phyloP scores from a whole-genome alignment of 495 filamentous ascomycete species.

The Penicillium cosmopolitanum region DNA sequence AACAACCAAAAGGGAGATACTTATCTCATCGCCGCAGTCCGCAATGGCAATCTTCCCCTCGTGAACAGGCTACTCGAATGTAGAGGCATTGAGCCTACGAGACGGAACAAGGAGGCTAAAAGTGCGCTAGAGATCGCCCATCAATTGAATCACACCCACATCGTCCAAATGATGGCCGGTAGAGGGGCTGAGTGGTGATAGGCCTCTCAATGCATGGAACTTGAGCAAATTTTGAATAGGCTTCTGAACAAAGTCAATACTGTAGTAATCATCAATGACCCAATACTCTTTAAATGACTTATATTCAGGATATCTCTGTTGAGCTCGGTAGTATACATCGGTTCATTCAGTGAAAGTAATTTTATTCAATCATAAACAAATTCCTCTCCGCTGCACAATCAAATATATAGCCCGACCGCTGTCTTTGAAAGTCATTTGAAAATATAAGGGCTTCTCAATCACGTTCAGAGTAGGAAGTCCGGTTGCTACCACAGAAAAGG shows the following conservation, averaged over 20 bases:
- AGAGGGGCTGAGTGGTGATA: neutral
- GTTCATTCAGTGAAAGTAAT: no score
- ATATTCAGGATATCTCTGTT: no score
- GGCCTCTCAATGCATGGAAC: conserved; percentile 1
- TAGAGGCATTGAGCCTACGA: conserved; percentile 6
- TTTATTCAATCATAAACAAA: no score
- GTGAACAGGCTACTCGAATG: conserved; percentile 2
- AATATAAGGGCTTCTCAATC: no score
- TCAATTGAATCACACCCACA: neutral
- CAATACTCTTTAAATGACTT: neutral
- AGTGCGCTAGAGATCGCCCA: conserved; percentile 6
- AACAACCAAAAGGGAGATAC: conserved; percentile 13
- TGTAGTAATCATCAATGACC: conserved; percentile 4
- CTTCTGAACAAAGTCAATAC: conserved; percentile 7
- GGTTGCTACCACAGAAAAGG: no score
- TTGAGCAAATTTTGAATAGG: neutral
- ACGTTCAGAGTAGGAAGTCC: no score
- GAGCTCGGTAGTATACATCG: no score
- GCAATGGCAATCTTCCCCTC: neutral
- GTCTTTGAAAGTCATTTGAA: no score
- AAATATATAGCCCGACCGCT: no score
- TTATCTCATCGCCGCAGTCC: conserved; percentile 14
- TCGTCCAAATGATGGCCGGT: conserved; percentile 4
- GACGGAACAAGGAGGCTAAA: conserved; percentile 8
- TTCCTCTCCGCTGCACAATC: no score